Base-by-base conservation (phyloP, 768 basidiomycete genomes). In the Xanthoconium stramineum region DNA sequence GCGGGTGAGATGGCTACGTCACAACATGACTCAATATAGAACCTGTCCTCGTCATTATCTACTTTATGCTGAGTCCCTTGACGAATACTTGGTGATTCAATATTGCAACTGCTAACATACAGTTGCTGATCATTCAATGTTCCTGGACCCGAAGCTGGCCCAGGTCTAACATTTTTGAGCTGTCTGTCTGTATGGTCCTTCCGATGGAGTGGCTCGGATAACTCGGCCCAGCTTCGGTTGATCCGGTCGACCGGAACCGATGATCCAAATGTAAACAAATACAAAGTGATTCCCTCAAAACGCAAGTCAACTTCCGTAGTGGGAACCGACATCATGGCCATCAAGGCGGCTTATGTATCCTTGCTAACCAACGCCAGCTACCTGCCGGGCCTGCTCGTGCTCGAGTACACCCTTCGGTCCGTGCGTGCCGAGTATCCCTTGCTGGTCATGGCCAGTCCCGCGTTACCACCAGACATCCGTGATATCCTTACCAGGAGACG, bases 371-470 rank as follows among this genome's bases (percentile, higher is more conserved):
- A 83, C 59, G 69, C 74, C 15, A 71, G 69, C 45, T 87, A 88
- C 66, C 72, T 87, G 29, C 72, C 79, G 54, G 85, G 83, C 11
- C 72, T 82, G 32, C 71, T 89, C 32, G 79, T 84, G 5, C 67
- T 88, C 8, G 72, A 85, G 51, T 70, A 78, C 20, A 77, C 78
- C 33, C 75, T 88, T 35, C 73, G 76, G 30, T 69, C 75, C 13
- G 81, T 83, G 35, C 70, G 77, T 15, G 84, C 86, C 15, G 76
- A 76, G 57, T 93, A 91, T 70, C 84, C 89, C n/a, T 76, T 94
- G 17, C 77, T 93, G 43, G 88, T 87, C 37, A 89, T 94, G 84
- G 80, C 81, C 37, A 89, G 91, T 1, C 74, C 83, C 6, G 66
- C 75, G 2, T 67, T 94, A 30, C 76, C 84, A 5, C 56, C 75